Evolutionary conservation across 495 filamentous ascomycete species (phyloP), one percentile per base, ranked within the genome.

Genomic region (Xeromyces bisporus): DNA sequence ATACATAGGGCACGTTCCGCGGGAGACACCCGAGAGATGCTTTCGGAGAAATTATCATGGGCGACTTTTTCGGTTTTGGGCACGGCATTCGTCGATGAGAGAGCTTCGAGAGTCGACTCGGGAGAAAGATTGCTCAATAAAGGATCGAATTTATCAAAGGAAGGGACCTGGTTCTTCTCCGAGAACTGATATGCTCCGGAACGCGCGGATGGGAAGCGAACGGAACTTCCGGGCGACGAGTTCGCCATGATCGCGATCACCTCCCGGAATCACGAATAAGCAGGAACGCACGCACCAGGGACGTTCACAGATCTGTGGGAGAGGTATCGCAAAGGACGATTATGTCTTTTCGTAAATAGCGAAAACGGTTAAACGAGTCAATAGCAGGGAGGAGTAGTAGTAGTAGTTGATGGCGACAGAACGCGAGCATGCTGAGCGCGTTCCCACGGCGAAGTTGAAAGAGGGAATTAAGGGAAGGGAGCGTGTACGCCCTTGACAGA

Each of bases 1-100:
- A 80, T 66, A 2, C 77, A 82, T 41, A 83, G 71, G 12, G 73
- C 69, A 43, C 75, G 67, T 50, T 84, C 76, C 7, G 67, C 59
- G 1, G 69, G 56, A 6, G 75, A 74, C 7, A 77, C 75, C 31
- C 66, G 56, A 18, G 73, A 75, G 39, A 84, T 71, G 41, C 75
- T 80, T 29, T 47, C 54, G 31, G 67, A 67, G n/a, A 83, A 52
- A 26, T 63, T 56, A 37, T 68, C 71, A 23, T 67, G 52, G 11
- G 53, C 48, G 31, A 46, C 39, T n/a, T 47, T 38, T 35, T 51
- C 53, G 18, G 53, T 58, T 34, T 64, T 71, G 10, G 75, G 52
- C 6, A 66, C 53, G 7, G 66, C 69, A 16, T 69, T 56, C 11
- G 71, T 74, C 7, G 52, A 51, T 20, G 58, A 54, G 23, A 73